A percentile compares a stretch with the other conserved stretches of the same genome.
Conservation (phyloP, 2,329 filamentous ascomycete species). For the Aureobasidium lini region DNA sequence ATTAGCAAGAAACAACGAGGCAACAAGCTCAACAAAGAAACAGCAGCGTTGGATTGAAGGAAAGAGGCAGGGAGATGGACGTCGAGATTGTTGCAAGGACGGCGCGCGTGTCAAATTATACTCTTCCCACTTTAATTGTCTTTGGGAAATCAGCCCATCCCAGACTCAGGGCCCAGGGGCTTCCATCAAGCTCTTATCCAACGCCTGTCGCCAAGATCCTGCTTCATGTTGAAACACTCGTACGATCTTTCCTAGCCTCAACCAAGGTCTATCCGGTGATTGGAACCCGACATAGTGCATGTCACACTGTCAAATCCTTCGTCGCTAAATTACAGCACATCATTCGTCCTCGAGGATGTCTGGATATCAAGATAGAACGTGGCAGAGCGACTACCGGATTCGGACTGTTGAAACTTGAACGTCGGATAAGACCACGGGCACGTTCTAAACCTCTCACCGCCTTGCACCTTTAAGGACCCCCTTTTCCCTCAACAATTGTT, state of each 20-base stretch:
- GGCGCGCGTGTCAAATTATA: constrained; percentile 5
- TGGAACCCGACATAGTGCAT: no score
- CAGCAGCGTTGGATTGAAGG: background rate
- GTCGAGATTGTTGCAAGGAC: constrained; percentile 6
- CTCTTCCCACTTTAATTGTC: constrained; percentile 1
- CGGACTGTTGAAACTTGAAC: background rate
- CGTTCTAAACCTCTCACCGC: background rate
- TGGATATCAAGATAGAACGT: background rate
- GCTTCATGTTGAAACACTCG: constrained; percentile 1
- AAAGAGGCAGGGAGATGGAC: background rate
- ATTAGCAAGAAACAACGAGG: constrained; percentile 4
- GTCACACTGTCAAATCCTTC: no score
- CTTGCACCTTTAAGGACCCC: background rate
- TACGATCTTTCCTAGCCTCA: background rate
- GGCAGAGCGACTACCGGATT: background rate
- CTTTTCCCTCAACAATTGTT: constrained; percentile 3
- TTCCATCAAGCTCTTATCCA: constrained; percentile 1
- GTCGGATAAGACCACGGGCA: background rate
- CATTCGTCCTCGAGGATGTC: background rate
- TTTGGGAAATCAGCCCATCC: constrained; percentile 3
- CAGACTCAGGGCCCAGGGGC: background rate
- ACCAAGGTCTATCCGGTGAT: no score
- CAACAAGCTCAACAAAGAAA: constrained; percentile 12
- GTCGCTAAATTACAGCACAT: no score
- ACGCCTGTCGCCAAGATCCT: constrained; percentile 1